Percentiles rank a stretch among this genome's conserved stretches.
These are phyloP conservation scores for Xylaria polymorpha DNA, from an alignment of 2,329 filamentous ascomycete genomes.

Conservation along the genomic window DNA sequence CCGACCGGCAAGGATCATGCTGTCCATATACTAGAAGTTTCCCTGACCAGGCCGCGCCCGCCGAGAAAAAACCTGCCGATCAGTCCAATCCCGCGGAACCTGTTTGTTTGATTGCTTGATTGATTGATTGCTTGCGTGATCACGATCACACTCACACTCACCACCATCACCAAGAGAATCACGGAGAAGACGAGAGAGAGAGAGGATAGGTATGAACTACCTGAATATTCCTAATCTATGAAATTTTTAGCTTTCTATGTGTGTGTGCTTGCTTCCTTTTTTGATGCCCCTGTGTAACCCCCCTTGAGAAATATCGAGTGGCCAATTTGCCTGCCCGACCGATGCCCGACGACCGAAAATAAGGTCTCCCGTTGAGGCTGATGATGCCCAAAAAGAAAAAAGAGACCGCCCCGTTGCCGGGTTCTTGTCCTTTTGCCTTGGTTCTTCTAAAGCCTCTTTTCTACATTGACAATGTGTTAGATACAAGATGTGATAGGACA, in stretches of 20 bases:
- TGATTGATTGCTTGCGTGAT: conserved; percentile 4
- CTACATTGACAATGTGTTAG: conserved; percentile 34
- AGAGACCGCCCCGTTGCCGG: conserved; percentile 30
- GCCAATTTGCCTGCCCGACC: conserved; percentile 24
- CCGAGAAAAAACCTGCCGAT: conserved; percentile 2
- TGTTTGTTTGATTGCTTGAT: not conserved
- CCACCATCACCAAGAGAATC: not conserved
- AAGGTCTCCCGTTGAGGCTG: conserved; percentile 21
- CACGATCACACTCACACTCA: not conserved
- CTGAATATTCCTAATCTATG: conserved; percentile 22
- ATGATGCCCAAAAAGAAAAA: conserved; percentile 31
- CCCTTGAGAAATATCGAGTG: not conserved
- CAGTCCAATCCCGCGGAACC: not conserved
- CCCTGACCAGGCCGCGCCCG: not conserved
- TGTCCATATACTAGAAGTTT: conserved; percentile 21
- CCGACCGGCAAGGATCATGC: conserved; percentile 31
- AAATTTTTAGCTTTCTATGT: conserved; percentile 30
- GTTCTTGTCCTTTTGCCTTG: conserved; percentile 18
- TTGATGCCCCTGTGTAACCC: conserved; percentile 20
- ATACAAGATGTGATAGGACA: conserved; percentile 35
- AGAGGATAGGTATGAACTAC: conserved; percentile 9
- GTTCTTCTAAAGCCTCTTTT: conserved; percentile 34
- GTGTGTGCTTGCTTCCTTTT: conserved; percentile 18
- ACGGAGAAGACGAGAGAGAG: conserved; percentile 13
- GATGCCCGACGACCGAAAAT: conserved; percentile 35